Base-by-base conservation (phyloP, 75 land plant species). In the Gnetum montanum region DNA sequence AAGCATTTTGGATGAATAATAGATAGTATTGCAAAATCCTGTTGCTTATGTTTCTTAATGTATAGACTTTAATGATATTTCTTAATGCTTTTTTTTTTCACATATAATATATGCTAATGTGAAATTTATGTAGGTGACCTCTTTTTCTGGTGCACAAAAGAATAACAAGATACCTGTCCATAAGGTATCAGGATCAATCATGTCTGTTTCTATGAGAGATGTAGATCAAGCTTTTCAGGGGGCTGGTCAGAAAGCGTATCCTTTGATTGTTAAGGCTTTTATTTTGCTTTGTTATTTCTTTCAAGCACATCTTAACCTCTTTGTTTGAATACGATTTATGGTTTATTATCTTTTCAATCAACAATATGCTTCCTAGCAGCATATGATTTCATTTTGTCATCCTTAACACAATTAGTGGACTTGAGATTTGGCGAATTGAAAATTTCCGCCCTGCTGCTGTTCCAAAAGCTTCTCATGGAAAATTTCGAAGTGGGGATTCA, bases 341-440 rank as follows among this genome's bases (percentile, higher is more conserved):
- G 46, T 43, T 16, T n/a, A 43, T 10, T 10, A 36, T 36, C 38
- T 36, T 10, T 36, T 36, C n/a, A n/a, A n/a, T n/a, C n/a, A n/a
- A n/a, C n/a, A n/a, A n/a, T n/a, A n/a, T n/a, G n/a, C n/a, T n/a
- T n/a, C n/a, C n/a, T n/a, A n/a, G n/a, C n/a, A n/a, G n/a, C n/a
- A n/a, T n/a, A n/a, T n/a, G n/a, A n/a, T n/a, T n/a, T n/a, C n/a
- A n/a, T n/a, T n/a, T n/a, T 60, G n/a, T 53, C 33, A 31, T 31
- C 55, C 36, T 53, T 53, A 11, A 53, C 37, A 16, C 34, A 19
- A 4, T 20, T 53, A 89, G 96, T 47, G 98, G 98, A 37, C 57
- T 89, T 61, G 95, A 88, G 67, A 82, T 93, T 52, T 93, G 98
- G 98, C 82, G 98, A 22, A 82, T 93, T 75, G 98, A 93, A 66